Conservation (phyloP, 345 rosid genomes). For the Gynandropsis gynandra region DNA sequence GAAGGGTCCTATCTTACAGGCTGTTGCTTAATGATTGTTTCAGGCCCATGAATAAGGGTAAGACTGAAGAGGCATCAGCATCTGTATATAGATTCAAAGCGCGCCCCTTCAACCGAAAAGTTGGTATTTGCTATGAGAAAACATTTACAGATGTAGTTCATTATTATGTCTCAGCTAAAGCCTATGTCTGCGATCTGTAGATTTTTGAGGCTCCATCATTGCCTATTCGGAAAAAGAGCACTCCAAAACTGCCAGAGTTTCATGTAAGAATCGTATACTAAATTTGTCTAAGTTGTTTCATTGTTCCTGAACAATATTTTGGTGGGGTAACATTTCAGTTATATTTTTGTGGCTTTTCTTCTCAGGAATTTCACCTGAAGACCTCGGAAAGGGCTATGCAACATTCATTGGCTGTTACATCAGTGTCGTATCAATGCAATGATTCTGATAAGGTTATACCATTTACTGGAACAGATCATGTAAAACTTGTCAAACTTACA, state of each 20-base stretch:
- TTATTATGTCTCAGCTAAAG: constrained; percentile 9
- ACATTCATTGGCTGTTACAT: constrained; percentile 45
- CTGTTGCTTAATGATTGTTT: constrained; percentile 20
- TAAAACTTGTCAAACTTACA: not conserved
- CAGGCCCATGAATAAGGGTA: constrained; percentile 55
- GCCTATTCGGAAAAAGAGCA: constrained; percentile 65
- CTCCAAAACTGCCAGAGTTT: constrained; percentile 73
- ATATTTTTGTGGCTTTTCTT: constrained; percentile 15
- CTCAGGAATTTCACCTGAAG: constrained; percentile 79
- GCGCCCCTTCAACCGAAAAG: constrained; percentile 94
- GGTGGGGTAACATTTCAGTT: constrained; percentile 11
- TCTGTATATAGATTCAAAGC: constrained; percentile 73
- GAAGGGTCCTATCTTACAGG: constrained; percentile 5
- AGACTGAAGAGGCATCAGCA: constrained; percentile 33
- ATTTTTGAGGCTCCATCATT: constrained; percentile 80
- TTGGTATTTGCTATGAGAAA: constrained; percentile 28
- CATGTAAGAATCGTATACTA: constrained; percentile 41
- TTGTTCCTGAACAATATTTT: not conserved
- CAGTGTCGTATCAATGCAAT: constrained; percentile 34
- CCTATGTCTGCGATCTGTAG: constrained; percentile 37
- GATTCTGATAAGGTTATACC: constrained; percentile 44
- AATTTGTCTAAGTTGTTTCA: not conserved
- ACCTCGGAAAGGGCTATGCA: constrained; percentile 87
- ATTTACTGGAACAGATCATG: not conserved
- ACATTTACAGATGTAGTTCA: constrained; percentile 4